Percentiles rank a stretch among this genome's conserved stretches.
These are phyloP conservation scores for Filosporella fistucella DNA, from an alignment of 495 filamentous ascomycete species.

Conservation along the genomic window DNA sequence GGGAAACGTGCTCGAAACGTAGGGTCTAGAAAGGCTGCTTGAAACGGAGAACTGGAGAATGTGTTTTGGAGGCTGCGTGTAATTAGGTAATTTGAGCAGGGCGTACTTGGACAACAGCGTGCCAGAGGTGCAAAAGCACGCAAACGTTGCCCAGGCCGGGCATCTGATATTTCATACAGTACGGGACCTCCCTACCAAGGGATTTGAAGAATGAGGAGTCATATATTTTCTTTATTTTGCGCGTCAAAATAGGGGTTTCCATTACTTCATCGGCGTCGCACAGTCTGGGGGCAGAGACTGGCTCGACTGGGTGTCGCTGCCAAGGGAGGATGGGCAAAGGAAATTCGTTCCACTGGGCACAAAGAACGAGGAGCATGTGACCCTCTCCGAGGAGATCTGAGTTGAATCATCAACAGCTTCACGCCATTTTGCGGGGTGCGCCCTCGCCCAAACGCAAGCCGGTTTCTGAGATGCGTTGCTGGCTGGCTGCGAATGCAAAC, in stretches of 20 bases:
- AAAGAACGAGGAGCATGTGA: constrained; percentile 11
- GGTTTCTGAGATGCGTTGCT: too few species aligned
- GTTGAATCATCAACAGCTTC: neutral
- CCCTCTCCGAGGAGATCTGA: constrained; percentile 17
- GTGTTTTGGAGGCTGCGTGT: neutral
- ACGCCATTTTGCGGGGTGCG: constrained; percentile 10
- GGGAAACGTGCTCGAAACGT: neutral
- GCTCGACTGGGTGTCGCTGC: neutral
- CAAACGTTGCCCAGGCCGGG: neutral
- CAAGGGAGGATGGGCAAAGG: neutral
- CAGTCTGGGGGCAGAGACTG: neutral
- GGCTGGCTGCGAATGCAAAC: too few species aligned
- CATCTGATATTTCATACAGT: too few species aligned
- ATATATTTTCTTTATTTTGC: constrained; percentile 43
- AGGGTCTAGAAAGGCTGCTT: neutral
- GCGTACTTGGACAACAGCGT: neutral
- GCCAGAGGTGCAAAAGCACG: constrained; percentile 1
- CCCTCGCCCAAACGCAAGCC: neutral
- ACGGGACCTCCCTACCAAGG: too few species aligned
- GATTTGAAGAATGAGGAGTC: constrained; percentile 95
- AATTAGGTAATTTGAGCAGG: constrained; percentile 2
- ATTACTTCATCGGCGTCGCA: constrained; percentile 11
- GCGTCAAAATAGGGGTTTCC: constrained; percentile 8
- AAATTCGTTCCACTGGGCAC: too few species aligned
- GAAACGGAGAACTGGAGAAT: neutral